Base-by-base conservation (phyloP, 345 rosid species). In the Litchi chinensis region DNA sequence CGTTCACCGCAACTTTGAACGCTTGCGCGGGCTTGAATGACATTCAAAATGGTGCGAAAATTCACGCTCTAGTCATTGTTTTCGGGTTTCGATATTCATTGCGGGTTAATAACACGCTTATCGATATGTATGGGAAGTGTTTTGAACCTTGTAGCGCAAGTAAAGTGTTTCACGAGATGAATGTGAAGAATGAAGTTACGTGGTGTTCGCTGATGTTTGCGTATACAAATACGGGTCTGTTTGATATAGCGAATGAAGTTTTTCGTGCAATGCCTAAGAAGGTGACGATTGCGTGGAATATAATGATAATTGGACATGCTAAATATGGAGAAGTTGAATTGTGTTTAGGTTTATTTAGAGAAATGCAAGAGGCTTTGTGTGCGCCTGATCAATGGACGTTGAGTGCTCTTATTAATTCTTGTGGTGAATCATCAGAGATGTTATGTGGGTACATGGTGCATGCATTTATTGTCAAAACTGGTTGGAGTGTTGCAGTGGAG, bases 151-250 rank as follows among this genome's bases (percentile, higher is more conserved):
- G 28, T 11, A 40, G 86, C 76, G 98, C 97, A 43, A 65, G 66
- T 65, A 82, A 76, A 82, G 91, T 91, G 78, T 94, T 94, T 83
- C 56, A 82, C 74, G 90, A 84, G 54, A 86, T 83, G 91, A 70
- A 39, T 43, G 41, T 50, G 74, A 73, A 76, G 77, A 94, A 94
- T 87, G 94, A 92, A 83, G 91, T 94, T 52, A 83, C 94, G 12
- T 90, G 97, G 97, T 93, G 98, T 73, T 94, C 97, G 11, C 90
- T 92, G 85, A 81, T 92, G 85, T 91, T 84, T 83, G 92, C 95
- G 0, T 83, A 89, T 67, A 73, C 87, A 19, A 92, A 84, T 72
- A 78, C 82, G 74, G 82, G 86, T 68, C 80, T 73, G 79, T 85
- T 88, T 69, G 72, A 71, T 37, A 72, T 22, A 12, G 97, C 91